Base-by-base conservation (phyloP, 352 stramenopile species). In the Globisporangium barbulae region DNA sequence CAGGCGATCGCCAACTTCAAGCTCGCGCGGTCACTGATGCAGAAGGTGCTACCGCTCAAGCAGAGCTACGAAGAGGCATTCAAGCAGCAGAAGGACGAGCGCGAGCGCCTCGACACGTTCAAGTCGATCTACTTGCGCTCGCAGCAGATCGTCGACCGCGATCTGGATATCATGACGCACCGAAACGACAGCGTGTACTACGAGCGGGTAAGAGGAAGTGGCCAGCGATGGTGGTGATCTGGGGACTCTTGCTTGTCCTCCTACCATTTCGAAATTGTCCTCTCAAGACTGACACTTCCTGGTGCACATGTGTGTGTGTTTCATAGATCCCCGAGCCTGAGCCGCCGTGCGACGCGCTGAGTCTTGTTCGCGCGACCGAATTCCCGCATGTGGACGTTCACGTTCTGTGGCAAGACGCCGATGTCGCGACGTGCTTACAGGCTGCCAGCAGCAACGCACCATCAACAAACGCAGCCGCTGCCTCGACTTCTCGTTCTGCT, bases 111-210 rank as follows among this genome's bases (percentile, higher is more conserved):
- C 53, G 53, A 68, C 10, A 71, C 73, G 44, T 65, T 89, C 59
- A 65, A 70, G 37, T 59, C 70, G 2, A 63, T 88, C 17, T 87
- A 83, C 64, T 45, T 81, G 54, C 76, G 82, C n/a, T 78, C 75
- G 31, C 71, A 85, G 61, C 75, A 88, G 61, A 84, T 91, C 44
- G 73, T 91, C 45, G 70, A 85, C 61, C 76, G 82, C 49, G 80
- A 89, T 47, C 41, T 91, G 25, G 78, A 91, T 59, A 86, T 91
- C 53, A 75, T 85, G 49, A 82, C 82, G 0, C 74, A 83, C 42
- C 78, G 82, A 52, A 91, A 91, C 61, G 77, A 89, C 53, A 83
- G 70, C 56, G 79, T 89, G 9, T 91, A 89, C 57, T 89, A 88
- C 59, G 76, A 89, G 62, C 72, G 73, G 67, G 81, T 88, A 70